These are phyloP conservation scores for Fraxinus nigra DNA, from an alignment of 305 asterid genomes.

Conservation along the genomic window DNA sequence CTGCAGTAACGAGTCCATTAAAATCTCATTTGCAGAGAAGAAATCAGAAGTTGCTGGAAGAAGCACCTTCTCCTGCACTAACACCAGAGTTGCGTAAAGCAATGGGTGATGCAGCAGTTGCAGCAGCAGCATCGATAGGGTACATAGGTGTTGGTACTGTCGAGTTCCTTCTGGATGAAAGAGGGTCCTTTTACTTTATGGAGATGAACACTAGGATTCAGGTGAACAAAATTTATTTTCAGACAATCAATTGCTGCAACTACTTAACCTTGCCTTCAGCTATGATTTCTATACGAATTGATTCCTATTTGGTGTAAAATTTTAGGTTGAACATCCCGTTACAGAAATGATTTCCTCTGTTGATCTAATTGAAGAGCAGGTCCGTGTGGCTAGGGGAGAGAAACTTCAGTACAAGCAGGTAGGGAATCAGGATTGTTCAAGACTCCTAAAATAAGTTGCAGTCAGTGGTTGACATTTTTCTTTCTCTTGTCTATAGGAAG, in stretches of 20 bases:
- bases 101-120: conserved; percentile 99
- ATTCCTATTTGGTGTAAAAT: conserved; percentile 13
- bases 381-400: conserved; percentile 92
- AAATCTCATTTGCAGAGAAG: conserved; percentile 62
- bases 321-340: conserved; percentile 97
- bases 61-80: conserved; percentile 98
- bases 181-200: conserved; percentile 97
- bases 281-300: neutral
- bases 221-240: conserved; percentile 42
- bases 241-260: conserved; percentile 15
- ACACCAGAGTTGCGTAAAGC: conserved; percentile 90
- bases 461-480: neutral
- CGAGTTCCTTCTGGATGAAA: conserved; percentile 95
- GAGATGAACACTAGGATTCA: conserved; percentile 99
- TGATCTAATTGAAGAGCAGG: conserved; percentile 94
- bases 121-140: conserved; percentile 97
- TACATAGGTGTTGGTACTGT: conserved; percentile 93
- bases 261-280: neutral
- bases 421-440: neutral
- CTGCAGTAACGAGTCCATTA: neutral
- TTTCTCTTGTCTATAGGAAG: conserved; percentile 51
- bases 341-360: conserved; percentile 99
- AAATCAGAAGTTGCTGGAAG: conserved; percentile 94
- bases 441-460: conserved; percentile 1
- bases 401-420: conserved; percentile 81